A percentile compares a stretch with the other conserved stretches of the same genome.
phyloP scores from a whole-genome alignment of 768 basidiomycete genomes.

The Cubamyces lactineus region DNA sequence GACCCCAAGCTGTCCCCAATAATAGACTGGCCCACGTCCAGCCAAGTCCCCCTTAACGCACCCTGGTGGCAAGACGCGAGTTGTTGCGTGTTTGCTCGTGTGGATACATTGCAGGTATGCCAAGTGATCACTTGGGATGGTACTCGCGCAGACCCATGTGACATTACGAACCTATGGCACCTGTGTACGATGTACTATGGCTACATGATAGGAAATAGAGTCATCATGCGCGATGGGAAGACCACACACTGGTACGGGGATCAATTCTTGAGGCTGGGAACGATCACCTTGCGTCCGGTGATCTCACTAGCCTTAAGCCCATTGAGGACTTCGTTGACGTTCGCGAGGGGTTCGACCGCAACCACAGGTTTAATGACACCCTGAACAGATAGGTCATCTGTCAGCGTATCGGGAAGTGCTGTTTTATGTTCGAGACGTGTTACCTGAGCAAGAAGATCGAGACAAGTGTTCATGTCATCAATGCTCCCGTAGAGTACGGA shows the following conservation, averaged over 20 bases:
- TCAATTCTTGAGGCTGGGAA: not conserved
- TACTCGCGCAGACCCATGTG: too few relatives aligned
- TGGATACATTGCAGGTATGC: not conserved
- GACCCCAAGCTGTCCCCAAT: not conserved
- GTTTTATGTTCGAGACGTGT: not conserved
- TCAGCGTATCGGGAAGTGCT: not conserved
- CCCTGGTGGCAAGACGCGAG: too few relatives aligned
- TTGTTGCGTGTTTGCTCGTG: not conserved
- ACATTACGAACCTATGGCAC: too few relatives aligned
- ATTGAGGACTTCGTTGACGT: conserved; percentile 13
- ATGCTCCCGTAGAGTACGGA: conserved; percentile 8
- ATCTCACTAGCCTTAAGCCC: conserved; percentile 8
- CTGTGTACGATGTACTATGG: too few relatives aligned
- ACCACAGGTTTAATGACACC: conserved; percentile 15
- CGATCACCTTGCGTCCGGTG: conserved; percentile 6
- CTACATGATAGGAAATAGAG: too few relatives aligned
- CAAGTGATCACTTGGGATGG: too few relatives aligned
- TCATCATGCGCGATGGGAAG: too few relatives aligned
- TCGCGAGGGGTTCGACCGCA: conserved; percentile 5
- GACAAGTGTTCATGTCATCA: conserved; percentile 12
- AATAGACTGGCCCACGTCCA: too few relatives aligned
- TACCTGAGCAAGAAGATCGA: conserved; percentile 15
- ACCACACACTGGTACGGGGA: too few relatives aligned
- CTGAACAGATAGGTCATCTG: not conserved
- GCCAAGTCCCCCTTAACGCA: too few relatives aligned